Evolutionary conservation across 768 basidiomycete genomes (phyloP).

Genomic region (Steccherinum ochraceum): DNA sequence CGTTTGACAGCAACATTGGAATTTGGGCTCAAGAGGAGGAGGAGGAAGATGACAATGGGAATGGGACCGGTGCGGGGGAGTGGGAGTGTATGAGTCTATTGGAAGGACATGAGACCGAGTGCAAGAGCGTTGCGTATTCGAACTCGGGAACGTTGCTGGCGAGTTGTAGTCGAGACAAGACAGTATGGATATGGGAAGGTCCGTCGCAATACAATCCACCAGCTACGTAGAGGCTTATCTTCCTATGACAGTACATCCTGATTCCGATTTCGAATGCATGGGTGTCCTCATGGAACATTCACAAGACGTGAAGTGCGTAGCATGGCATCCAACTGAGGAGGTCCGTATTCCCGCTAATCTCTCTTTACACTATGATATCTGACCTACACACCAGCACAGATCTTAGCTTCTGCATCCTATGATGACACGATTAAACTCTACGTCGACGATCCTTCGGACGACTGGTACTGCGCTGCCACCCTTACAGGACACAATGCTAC

Average conservation of each 20-base stretch:
- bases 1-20: constrained; percentile 89
- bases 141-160: constrained; percentile 61
- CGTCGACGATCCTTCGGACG: constrained; percentile 87
- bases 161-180: constrained; percentile 93
- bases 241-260: constrained; percentile 63
- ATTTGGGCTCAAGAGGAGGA: constrained; percentile 75
- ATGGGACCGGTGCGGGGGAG: constrained; percentile 35
- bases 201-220: too few relatives aligned
- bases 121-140: constrained; percentile 37
- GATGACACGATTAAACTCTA: constrained; percentile 95
- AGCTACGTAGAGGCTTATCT: too few relatives aligned
- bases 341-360: constrained; percentile 35
- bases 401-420: constrained; percentile 94
- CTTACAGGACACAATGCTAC: constrained; percentile 79
- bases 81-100: constrained; percentile 88
- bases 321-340: constrained; percentile 96
- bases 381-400: constrained; percentile 41
- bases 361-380: constrained; percentile 2
- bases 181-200: constrained; percentile 99
- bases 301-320: constrained; percentile 93
- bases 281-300: constrained; percentile 94
- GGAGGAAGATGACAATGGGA: constrained; percentile 25
- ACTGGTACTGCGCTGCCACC: constrained; percentile 87
- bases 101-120: constrained; percentile 96
- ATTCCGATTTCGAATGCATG: constrained; percentile 91